A percentile compares a stretch with the other conserved stretches of the same genome.
phyloP scores from a whole-genome alignment of 306 rosid genomes.

The Cercis canadensis region DNA sequence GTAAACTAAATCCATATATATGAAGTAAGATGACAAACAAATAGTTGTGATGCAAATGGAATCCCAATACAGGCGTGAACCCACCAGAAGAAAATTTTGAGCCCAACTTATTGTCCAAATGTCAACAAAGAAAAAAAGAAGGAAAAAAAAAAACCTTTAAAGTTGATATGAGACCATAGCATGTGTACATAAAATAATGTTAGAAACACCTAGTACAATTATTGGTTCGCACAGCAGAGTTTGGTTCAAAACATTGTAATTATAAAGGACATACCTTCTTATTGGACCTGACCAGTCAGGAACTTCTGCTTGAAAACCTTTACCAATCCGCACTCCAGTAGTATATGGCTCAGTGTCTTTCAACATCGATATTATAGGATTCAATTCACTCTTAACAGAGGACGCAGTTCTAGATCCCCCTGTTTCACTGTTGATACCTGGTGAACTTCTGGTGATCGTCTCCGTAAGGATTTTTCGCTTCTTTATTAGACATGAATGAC shows the following conservation, averaged over 20 bases:
- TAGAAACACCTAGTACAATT: not conserved
- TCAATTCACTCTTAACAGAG: slow-evolving; percentile 54
- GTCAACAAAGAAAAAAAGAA: too few species aligned
- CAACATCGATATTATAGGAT: slow-evolving; percentile 65
- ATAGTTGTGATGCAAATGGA: too few species aligned
- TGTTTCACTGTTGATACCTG: slow-evolving; percentile 49
- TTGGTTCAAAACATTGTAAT: slow-evolving; percentile 29
- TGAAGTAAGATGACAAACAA: too few species aligned
- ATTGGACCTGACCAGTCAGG: slow-evolving; percentile 78
- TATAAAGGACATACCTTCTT: slow-evolving; percentile 54
- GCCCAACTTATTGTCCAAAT: too few species aligned
- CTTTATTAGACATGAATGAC: slow-evolving; percentile 73
- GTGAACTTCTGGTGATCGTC: slow-evolving; percentile 44
- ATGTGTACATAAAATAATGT: too few species aligned
- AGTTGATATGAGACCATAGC: too few species aligned
- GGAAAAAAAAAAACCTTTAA: too few species aligned
- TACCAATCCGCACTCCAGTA: slow-evolving; percentile 78
- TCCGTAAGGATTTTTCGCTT: slow-evolving; percentile 64
- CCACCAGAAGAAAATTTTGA: too few species aligned
- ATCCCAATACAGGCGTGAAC: too few species aligned
- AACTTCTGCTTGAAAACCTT: slow-evolving; percentile 94
- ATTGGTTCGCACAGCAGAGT: slow-evolving; percentile 12
- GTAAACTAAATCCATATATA: not conserved
- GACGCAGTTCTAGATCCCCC: slow-evolving; percentile 46
- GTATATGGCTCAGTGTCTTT: slow-evolving; percentile 58